phyloP scores from a whole-genome alignment of 106 monocot genomes.

The Dioscorea alata region DNA sequence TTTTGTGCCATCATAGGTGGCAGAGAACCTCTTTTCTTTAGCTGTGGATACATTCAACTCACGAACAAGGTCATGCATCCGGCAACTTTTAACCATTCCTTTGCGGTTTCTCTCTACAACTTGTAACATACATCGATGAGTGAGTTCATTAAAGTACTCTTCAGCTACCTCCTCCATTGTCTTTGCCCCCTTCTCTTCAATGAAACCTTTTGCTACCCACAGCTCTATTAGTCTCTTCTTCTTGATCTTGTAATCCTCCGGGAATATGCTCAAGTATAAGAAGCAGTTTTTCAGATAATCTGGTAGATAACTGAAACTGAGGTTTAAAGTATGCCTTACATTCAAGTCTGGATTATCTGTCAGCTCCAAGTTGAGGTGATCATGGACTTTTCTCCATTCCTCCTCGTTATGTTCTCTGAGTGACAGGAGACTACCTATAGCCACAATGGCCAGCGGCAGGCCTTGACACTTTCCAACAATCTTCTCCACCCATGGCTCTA shows the following conservation, averaged over 20 bases:
- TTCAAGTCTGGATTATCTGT: not conserved
- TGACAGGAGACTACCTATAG: not conserved
- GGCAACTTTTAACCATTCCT: slow-evolving; percentile 1
- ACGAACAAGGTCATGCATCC: slow-evolving; percentile 17
- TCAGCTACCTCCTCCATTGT: slow-evolving; percentile 29
- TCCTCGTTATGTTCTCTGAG: not conserved
- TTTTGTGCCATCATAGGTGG: not conserved
- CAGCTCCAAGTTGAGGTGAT: not conserved
- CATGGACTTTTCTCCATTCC: not conserved
- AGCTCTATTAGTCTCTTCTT: slow-evolving; percentile 11
- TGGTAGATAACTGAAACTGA: slow-evolving; percentile 23
- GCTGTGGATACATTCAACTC: slow-evolving; percentile 8
- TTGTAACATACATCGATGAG: slow-evolving; percentile 25
- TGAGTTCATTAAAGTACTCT: slow-evolving; percentile 25
- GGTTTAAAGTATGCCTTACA: slow-evolving; percentile 2
- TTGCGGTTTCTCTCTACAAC: slow-evolving; percentile 7
- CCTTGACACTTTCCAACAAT: slow-evolving; percentile 7
- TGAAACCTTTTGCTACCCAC: slow-evolving; percentile 37
- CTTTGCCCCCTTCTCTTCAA: slow-evolving; percentile 1
- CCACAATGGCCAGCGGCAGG: slow-evolving; percentile 6
- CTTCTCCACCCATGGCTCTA: not conserved
- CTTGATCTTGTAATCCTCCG: slow-evolving; percentile 9
- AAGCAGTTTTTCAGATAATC: slow-evolving; percentile 21
- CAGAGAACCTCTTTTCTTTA: slow-evolving; percentile 4
- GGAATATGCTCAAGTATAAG: slow-evolving; percentile 18